These are phyloP conservation scores for Strombidium stylifer DNA, from an alignment of 73 alveolate genomes.

Conservation along the genomic window DNA sequence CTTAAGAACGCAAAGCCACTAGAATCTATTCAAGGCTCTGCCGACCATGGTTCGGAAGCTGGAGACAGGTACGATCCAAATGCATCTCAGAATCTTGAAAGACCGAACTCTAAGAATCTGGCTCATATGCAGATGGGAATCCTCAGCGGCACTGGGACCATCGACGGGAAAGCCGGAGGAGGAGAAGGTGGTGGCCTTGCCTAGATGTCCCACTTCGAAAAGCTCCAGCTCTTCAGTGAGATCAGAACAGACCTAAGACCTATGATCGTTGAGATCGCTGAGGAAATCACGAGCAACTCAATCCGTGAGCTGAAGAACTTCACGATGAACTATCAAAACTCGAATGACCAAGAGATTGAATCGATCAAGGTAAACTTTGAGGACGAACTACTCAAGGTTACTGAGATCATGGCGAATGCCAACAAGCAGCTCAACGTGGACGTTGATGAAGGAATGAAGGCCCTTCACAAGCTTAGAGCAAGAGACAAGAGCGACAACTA, in stretches of 20 bases:
- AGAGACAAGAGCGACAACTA: constrained; percentile 35
- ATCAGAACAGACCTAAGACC: constrained; percentile 9
- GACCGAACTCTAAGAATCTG: too few relatives aligned
- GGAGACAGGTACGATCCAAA: too few relatives aligned
- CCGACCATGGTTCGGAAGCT: too few relatives aligned
- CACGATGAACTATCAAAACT: constrained; percentile 11
- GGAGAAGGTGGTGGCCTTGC: too few relatives aligned
- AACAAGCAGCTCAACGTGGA: not conserved
- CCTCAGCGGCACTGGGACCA: too few relatives aligned
- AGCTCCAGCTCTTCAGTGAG: constrained; percentile 8
- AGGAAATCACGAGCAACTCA: constrained; percentile 6
- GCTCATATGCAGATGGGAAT: too few relatives aligned
- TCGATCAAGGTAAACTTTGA: constrained; percentile 8
- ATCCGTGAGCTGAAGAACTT: not conserved
- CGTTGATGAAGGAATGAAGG: constrained; percentile 12
- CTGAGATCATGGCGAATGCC: not conserved
- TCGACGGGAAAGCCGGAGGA: too few relatives aligned
- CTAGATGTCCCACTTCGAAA: not conserved
- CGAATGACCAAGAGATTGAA: not conserved
- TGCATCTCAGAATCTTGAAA: too few relatives aligned
- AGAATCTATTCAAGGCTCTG: too few relatives aligned
- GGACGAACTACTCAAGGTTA: constrained; percentile 10
- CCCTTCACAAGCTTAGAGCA: constrained; percentile 19
- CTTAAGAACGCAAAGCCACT: too few relatives aligned
- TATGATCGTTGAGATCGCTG: constrained; percentile 1